Evolutionary conservation across 441 rosid genomes (phyloP).

Genomic region (California macrophylla): DNA sequence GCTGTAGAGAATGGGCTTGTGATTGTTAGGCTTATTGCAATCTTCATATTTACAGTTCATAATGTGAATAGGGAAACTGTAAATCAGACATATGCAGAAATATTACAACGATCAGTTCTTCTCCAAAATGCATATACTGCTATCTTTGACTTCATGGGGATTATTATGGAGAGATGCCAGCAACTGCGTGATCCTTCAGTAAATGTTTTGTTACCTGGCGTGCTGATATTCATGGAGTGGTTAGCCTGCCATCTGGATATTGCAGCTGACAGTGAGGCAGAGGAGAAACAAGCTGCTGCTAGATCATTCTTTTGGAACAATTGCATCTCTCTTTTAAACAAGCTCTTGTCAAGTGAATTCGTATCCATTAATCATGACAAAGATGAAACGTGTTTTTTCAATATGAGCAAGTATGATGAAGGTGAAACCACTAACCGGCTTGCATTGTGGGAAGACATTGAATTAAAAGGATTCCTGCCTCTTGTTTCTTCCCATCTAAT

Average conservation of each 20-base stretch:
- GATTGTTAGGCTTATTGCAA: constrained; percentile 15
- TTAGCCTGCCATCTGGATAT: constrained; percentile 19
- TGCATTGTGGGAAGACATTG: constrained; percentile 22
- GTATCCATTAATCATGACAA: constrained; percentile 8
- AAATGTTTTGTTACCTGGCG: constrained; percentile 15
- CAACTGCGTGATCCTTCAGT: constrained; percentile 14
- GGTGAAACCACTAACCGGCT: constrained; percentile 16
- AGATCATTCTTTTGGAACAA: constrained; percentile 16
- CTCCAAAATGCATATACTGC: constrained; percentile 19
- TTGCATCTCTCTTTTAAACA: constrained; percentile 11
- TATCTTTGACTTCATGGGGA: constrained; percentile 14
- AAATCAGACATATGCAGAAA: constrained; percentile 19
- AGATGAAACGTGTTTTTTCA: constrained; percentile 14
- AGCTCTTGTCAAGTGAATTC: constrained; percentile 3
- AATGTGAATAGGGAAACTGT: constrained; percentile 17
- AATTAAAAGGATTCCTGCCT: constrained; percentile 19
- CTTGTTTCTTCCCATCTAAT: constrained; percentile 16
- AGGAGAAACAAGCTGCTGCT: constrained; percentile 12
- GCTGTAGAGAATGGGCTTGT: constrained; percentile 17
- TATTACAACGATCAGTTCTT: constrained; percentile 17
- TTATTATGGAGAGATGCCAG: constrained; percentile 15
- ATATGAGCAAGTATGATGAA: constrained; percentile 19
- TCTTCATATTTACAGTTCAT: constrained; percentile 17
- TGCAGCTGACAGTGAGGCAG: constrained; percentile 10
- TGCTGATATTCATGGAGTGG: constrained; percentile 20